Base-by-base conservation (phyloP, 345 rosid species). In the Eucalyptus paniculata region DNA sequence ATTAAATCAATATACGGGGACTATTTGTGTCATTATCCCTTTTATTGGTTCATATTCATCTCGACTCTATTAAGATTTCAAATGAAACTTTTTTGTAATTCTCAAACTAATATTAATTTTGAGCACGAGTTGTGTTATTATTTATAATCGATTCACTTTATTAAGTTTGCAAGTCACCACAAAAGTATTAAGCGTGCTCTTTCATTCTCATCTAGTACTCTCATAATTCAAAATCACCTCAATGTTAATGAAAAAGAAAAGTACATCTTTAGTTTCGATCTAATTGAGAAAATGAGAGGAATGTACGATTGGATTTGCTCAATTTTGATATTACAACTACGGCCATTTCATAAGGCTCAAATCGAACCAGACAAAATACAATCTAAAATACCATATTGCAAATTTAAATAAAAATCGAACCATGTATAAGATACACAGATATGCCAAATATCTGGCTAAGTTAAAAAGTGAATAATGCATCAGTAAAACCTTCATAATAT, bases 1-100 rank as follows among this genome's bases (percentile, higher is more conserved):
- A 56, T 9, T 23, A 5, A 1, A 24, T 23, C 3, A 56, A 23
- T 0, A 10, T 56, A 23, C 3, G 0, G 0, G 6, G 30, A 56
- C 30, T 24, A 23, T 4, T 56, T 4, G 62, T 56, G 30, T 56
- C 3, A 56, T 56, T 56, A 56, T 56, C 30, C 1, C 2, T 3
- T 8, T 53, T 53, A 53, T 0, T 0, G 11, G 58, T 53, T 53
- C 5, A 53, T 19, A 53, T 53, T 53, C 58, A 8, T 53, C 58
- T 53, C 24, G 0, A 0, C 58, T 53, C 24, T 19, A 53, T 53
- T 53, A 19, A 53, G 24, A 53, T 53, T 53, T 53, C 24, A 53
- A 53, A 53, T 53, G 56, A 53, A 53, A 19, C 56, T 19, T 19
- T 53, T 53, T 53, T 53, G 24, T 53, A 53, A 53, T 53, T 53